phyloP scores from a whole-genome alignment of 345 rosid genomes.

The Cardiospermum halicacabum region DNA sequence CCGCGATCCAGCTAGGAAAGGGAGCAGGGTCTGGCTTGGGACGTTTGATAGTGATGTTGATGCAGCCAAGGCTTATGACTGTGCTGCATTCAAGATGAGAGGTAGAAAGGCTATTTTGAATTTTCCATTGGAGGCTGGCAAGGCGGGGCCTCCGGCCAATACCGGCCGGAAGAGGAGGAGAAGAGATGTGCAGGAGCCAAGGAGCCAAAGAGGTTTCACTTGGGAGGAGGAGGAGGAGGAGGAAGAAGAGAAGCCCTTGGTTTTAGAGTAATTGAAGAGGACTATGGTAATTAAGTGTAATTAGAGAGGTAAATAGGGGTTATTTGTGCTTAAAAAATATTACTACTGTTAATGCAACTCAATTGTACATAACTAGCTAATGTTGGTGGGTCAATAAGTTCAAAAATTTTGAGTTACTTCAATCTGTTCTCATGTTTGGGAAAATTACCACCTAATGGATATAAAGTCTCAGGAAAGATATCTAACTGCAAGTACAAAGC shows the following conservation, averaged over 20 bases:
- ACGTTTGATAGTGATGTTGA: slow-evolving; percentile 65
- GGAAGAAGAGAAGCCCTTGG: background rate
- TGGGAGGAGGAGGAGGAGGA: slow-evolving; percentile 6
- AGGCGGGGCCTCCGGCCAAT: slow-evolving; percentile 36
- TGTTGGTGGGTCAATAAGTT: background rate
- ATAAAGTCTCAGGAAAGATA: too few relatives aligned
- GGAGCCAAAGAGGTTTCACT: background rate
- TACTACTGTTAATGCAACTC: background rate
- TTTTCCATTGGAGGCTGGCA: slow-evolving; percentile 82
- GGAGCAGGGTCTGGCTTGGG: slow-evolving; percentile 88
- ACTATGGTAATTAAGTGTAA: background rate
- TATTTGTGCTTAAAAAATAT: background rate
- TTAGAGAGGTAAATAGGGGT: background rate
- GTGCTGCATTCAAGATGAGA: slow-evolving; percentile 77
- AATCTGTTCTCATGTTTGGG: background rate
- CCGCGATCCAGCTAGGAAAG: slow-evolving; percentile 73
- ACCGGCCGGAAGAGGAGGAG: slow-evolving; percentile 53
- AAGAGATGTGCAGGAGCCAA: slow-evolving; percentile 14
- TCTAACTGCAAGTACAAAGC: background rate
- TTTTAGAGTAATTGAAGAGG: background rate
- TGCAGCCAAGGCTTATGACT: slow-evolving; percentile 91
- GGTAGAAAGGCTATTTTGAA: slow-evolving; percentile 84
- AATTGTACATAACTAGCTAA: slow-evolving; percentile 2
- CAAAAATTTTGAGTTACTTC: background rate
- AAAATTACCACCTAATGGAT: too few relatives aligned